Conservation (phyloP, 352 stramenopile species). For the Plasmopara muralis region DNA sequence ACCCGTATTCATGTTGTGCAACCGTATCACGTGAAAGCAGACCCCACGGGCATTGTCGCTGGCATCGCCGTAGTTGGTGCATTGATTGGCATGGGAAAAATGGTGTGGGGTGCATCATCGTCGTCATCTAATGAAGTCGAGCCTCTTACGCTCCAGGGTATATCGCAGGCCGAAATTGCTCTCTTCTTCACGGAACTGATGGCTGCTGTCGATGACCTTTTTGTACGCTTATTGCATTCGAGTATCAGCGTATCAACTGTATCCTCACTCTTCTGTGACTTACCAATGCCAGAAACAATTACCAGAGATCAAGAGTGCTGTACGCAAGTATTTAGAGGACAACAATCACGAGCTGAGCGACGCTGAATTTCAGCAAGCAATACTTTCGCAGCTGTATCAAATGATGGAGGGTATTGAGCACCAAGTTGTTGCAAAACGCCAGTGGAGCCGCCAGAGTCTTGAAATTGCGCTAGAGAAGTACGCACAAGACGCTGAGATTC, state of each 20-base stretch:
- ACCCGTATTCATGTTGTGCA: constrained; percentile 7
- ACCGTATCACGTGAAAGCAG: constrained; percentile 31
- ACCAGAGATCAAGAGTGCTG: constrained; percentile 52
- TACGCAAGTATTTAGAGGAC: constrained; percentile 59
- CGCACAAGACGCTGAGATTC: constrained; percentile 49
- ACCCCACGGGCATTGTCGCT: constrained; percentile 59
- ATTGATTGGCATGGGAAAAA: constrained; percentile 70
- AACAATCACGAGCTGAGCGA: constrained; percentile 63
- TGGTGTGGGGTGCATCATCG: constrained; percentile 79
- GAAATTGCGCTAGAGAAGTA: constrained; percentile 58
- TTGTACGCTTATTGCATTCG: constrained; percentile 34
- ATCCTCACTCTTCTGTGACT: constrained; percentile 1
- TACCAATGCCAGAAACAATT: constrained; percentile 40
- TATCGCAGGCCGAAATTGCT: constrained; percentile 50
- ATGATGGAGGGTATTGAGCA: constrained; percentile 66
- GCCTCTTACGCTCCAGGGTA: constrained; percentile 36
- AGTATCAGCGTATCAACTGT: not conserved
- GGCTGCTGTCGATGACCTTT: constrained; percentile 48
- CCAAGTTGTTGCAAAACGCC: constrained; percentile 51
- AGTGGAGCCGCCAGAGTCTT: constrained; percentile 57
- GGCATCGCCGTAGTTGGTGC: constrained; percentile 63
- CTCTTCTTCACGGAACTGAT: constrained; percentile 73
- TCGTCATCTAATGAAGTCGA: constrained; percentile 6
- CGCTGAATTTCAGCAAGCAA: constrained; percentile 65
- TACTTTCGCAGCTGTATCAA: constrained; percentile 69